Evolutionary conservation across 768 basidiomycete species (phyloP), one percentile per base, ranked within the genome.

Genomic region (Rhizopogon sp.): DNA sequence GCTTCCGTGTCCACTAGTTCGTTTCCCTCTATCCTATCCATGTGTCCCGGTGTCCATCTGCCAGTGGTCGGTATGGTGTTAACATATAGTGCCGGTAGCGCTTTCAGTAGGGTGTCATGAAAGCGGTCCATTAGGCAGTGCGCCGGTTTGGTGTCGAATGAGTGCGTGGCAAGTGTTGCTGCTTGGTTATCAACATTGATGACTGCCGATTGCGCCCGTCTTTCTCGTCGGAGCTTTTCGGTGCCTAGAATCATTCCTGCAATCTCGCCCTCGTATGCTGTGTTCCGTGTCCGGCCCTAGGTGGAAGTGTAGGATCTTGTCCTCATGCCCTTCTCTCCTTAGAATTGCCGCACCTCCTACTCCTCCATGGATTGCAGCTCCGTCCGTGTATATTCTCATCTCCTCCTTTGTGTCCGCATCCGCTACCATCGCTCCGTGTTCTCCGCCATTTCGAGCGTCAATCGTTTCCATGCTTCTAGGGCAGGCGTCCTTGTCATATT

Each of bases 321-420:
- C 16, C 14, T 39, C 37, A 16, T 39, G 37, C 6, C 37, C 37
- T 39, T 5, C 37, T 11, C 37, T 28, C 5, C 37, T 20, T 1
- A 62, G 50, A 0, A 62, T 51, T 11, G 62, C 57, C 0, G 66
- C 60, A 6, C 59, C 66, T 1, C 62, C 62, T 6, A 68, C 54
- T 22, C 67, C 62, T 16, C 37, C 37, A 14, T 39, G 5, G 14
- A 39, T 39, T 5, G 37, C 13, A 2, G 37, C 13, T 50, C 11
- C 56, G 37, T 67, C 65, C 1, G 60, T 55, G 53, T 59, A 67
- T 9, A 66, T 43, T 2, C 41, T 29, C 0, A 57, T 39, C 1
- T 43, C 20, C 2, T 56, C 46, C 0, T 14, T 41, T 14, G n/a
- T 3, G 13, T 39, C 29, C 10, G 10, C 17, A 17, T 55, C 54